phyloP scores from a whole-genome alignment of 2,329 filamentous ascomycete species.

The Diaporthe ilicicola region DNA sequence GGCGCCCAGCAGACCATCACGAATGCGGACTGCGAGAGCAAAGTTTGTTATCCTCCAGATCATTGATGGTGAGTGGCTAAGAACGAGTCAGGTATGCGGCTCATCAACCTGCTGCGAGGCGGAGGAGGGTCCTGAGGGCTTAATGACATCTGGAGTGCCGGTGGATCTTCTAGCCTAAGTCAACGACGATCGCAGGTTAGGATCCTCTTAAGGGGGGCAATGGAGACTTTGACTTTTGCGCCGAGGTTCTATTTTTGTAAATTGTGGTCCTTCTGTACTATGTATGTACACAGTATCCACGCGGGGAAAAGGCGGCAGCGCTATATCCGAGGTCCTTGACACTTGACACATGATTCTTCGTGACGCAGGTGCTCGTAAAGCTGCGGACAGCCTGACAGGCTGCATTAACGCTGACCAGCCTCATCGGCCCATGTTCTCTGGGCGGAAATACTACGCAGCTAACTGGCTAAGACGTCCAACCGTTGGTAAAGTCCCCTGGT shows the following conservation, averaged over 20 bases:
- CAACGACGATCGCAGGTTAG: neutral
- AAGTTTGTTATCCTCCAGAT: neutral
- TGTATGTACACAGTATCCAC: too few species aligned
- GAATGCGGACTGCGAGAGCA: neutral
- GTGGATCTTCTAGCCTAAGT: constrained; percentile 12
- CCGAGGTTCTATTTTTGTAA: constrained; percentile 9
- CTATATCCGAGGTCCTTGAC: neutral
- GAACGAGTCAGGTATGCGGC: constrained; percentile 9
- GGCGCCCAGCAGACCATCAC: neutral
- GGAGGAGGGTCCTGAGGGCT: constrained; percentile 1
- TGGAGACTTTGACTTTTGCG: neutral
- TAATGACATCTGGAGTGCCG: constrained; percentile 2
- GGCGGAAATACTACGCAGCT: neutral
- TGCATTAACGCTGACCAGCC: neutral
- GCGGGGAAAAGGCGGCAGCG: neutral
- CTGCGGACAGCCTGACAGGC: too few species aligned
- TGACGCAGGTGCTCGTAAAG: neutral
- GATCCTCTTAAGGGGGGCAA: constrained; percentile 12
- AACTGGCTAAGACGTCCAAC: neutral
- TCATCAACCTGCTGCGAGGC: neutral
- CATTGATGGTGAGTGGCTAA: neutral
- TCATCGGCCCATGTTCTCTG: neutral
- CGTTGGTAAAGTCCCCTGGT: neutral
- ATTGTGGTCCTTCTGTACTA: neutral
- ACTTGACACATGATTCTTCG: neutral